Base-by-base conservation (phyloP, 352 stramenopile species). In the Pythium rishiriense region DNA sequence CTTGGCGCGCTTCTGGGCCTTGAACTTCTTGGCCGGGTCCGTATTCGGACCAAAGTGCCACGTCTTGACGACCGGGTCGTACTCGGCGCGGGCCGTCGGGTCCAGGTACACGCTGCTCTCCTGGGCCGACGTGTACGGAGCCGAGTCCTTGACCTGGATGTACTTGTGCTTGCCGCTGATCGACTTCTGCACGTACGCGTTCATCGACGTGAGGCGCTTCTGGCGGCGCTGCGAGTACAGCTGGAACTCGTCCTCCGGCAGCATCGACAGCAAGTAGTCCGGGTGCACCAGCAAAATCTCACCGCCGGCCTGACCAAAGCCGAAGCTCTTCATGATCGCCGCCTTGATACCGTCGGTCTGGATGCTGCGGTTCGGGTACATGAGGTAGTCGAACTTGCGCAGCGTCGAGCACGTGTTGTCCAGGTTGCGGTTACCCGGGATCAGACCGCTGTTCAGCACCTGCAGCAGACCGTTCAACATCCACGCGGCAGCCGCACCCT, bases 41-140 rank as follows among this genome's bases (percentile, higher is more conserved):
- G 84, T 84, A 49, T 75, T 70, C 31, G 54, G 55, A 50, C 75
- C 78, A 73, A 94, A 96, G 45, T 75, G 77, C 86, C 88, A 95
- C 33, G 83, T 88, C 64, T 82, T 74, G 11, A 76, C 71, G 7
- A 73, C 73, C 19, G 74, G 55, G 61, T 95, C 86, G 72, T 82
- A 95, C 66, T 83, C 67, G 2, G 88, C 88, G 68, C 88, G 84
- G 47, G 87, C 85, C 8, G 68, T 88, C 11, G 87, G 85, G 62
- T 96, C 83, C 56, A 96, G 68, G 73, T 96, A 96, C 62, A 96
- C 85, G 39, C 70, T 83, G 76, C 81, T 90, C 65, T 96, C 87
- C 62, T 94, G 82, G 21, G 85, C 79, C 14, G 75, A 70, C 21
- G 84, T 87, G 80, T 94, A 96, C 55, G 87, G 87, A 24, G 88